phyloP scores from a whole-genome alignment of 2,329 filamentous ascomycete genomes.

The Pseudopithomyces chartarum region DNA sequence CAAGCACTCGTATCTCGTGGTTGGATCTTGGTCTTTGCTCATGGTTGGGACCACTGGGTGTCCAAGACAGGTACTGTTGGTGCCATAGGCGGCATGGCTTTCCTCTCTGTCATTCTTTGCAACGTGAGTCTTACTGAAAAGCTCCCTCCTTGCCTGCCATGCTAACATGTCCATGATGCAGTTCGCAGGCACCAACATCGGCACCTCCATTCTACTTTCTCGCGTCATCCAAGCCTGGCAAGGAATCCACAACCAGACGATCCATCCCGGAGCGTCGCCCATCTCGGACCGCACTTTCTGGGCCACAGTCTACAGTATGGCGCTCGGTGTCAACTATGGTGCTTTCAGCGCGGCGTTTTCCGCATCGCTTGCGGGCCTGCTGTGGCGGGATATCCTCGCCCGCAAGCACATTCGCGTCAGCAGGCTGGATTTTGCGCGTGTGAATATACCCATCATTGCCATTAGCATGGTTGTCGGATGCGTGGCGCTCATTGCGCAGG shows the following conservation, averaged over 20 bases:
- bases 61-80: conserved; percentile 70
- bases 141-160: background rate
- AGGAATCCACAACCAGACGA: conserved; percentile 55
- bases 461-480: conserved; percentile 70
- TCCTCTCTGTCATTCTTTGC: conserved; percentile 71
- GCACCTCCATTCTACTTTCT: conserved; percentile 73
- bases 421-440: conserved; percentile 67
- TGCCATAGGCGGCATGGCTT: conserved; percentile 73
- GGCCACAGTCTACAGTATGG: conserved; percentile 77
- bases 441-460: conserved; percentile 73
- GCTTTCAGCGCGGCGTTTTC: conserved; percentile 76
- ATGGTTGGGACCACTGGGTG: conserved; percentile 77
- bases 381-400: conserved; percentile 73
- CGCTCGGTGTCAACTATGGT: conserved; percentile 74
- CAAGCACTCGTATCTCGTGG: conserved; percentile 75
- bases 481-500: conserved; percentile 64
- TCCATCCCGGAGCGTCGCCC: conserved; percentile 45
- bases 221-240: conserved; percentile 73
- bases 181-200: conserved; percentile 80
- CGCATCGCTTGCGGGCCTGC: conserved; percentile 70
- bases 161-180: conserved; percentile 35
- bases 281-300: conserved; percentile 72
- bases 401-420: conserved; percentile 71
- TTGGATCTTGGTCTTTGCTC: conserved; percentile 74
- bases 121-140: conserved; percentile 62